Conservation (phyloP, 805 yeast genomes). For the Maudiozyma turicensis region DNA sequence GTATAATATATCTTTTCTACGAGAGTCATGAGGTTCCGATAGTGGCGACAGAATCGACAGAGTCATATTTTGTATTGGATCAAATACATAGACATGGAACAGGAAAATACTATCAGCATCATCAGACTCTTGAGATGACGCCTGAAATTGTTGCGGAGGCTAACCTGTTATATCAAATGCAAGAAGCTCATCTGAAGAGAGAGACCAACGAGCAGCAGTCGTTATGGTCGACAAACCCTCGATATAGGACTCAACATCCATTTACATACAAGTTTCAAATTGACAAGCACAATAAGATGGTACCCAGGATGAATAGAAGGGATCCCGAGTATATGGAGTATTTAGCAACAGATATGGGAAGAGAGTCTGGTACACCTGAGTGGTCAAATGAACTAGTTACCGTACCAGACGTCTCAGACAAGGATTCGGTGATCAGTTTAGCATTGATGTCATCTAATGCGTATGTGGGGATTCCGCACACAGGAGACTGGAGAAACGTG, state of each 20-base stretch:
- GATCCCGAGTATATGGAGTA: slow-evolving; percentile 45
- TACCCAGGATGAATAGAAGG: slow-evolving; percentile 36
- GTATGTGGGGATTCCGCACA: slow-evolving; percentile 64
- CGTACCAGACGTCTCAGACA: slow-evolving; percentile 71
- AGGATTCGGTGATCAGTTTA: slow-evolving; percentile 58
- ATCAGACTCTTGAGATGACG: slow-evolving; percentile 17
- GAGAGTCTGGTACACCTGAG: slow-evolving; percentile 28
- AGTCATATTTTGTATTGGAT: slow-evolving; percentile 11
- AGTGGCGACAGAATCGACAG: background rate
- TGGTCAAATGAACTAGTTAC: slow-evolving; percentile 50
- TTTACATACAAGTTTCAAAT: slow-evolving; percentile 16
- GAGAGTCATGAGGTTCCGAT: no score
- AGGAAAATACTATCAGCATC: slow-evolving; percentile 6
- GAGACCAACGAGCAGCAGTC: slow-evolving; percentile 3
- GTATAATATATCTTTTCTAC: no score
- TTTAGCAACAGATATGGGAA: background rate
- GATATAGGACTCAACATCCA: slow-evolving; percentile 19
- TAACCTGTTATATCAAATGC: slow-evolving; percentile 8
- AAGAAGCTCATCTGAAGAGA: slow-evolving; percentile 1
- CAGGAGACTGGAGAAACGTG: slow-evolving; percentile 84
- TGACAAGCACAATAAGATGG: slow-evolving; percentile 5
- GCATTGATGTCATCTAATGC: slow-evolving; percentile 90
- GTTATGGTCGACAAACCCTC: slow-evolving; percentile 15
- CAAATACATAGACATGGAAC: slow-evolving; percentile 21
- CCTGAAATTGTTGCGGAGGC: slow-evolving; percentile 11